Evolutionary conservation across 352 stramenopile genomes (phyloP).

Genomic region (Peronospora farinosa): DNA sequence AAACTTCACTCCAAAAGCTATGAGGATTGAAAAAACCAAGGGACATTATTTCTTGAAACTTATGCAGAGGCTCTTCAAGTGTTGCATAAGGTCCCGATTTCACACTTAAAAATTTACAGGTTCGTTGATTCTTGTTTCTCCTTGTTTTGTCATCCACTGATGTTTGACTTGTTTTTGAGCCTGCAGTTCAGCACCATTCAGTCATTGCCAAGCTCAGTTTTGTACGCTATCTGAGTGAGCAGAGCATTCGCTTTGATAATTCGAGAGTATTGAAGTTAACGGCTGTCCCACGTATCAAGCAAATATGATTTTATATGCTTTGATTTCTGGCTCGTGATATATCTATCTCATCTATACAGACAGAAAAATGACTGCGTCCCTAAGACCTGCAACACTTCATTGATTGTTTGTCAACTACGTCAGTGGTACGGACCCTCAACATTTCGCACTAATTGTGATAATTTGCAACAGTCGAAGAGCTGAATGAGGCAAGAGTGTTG

Average conservation of each 20-base stretch:
- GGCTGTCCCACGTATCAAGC: conserved; percentile 42
- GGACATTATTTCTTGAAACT: conserved; percentile 38
- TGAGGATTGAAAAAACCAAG: conserved; percentile 15
- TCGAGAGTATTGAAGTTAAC: conserved; percentile 42
- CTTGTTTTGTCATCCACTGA: not conserved
- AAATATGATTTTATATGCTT: not conserved
- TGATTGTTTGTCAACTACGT: conserved; percentile 29
- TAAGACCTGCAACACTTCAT: conserved; percentile 59
- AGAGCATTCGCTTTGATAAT: conserved; percentile 42
- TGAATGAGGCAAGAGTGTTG: conserved; percentile 24
- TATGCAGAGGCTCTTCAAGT: conserved; percentile 51
- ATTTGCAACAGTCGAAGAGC: conserved; percentile 22
- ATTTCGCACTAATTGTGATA: conserved; percentile 47
- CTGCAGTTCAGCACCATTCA: too few relatives aligned
- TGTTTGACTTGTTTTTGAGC: conserved; percentile 9
- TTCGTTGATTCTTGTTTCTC: conserved; percentile 2
- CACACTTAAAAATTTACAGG: conserved; percentile 29
- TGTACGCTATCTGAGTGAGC: conserved; percentile 24
- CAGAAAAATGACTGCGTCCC: conserved; percentile 33
- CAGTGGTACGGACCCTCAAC: conserved; percentile 25
- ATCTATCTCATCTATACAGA: conserved; percentile 6
- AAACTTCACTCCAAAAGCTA: conserved; percentile 30
- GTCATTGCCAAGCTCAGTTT: conserved; percentile 26
- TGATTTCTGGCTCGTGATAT: not conserved
- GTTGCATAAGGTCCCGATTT: conserved; percentile 36